These are phyloP conservation scores for Fraxinus pennsylvanica DNA, from an alignment of 257 asterid genomes.

Conservation along the genomic window DNA sequence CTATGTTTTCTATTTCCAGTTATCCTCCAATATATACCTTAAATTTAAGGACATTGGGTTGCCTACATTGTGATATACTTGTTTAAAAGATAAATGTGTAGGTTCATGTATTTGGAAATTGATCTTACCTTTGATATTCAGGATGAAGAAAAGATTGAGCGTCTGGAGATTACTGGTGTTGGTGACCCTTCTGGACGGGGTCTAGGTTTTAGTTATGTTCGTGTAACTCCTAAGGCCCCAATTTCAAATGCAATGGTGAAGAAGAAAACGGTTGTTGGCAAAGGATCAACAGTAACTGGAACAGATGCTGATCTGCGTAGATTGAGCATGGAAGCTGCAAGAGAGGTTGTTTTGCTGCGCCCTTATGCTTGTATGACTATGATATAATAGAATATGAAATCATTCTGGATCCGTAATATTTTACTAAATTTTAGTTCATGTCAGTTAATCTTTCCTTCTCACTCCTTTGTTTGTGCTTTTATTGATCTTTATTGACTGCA, in stretches of 20 bases:
- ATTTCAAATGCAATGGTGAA: conserved; percentile 67
- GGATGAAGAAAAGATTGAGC: conserved; percentile 97
- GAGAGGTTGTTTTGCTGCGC: conserved; percentile 53
- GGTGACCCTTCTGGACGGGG: conserved; percentile 99
- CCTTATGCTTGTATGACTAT: conserved; percentile 11
- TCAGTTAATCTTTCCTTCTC: not conserved
- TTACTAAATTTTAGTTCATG: conserved; percentile 1
- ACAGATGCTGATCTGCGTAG: conserved; percentile 99
- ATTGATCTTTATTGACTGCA: conserved; percentile 5
- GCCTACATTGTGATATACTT: not conserved
- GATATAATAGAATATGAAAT: not conserved
- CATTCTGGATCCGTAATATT: not conserved
- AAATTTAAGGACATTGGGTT: not conserved
- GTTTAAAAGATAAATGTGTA: not conserved
- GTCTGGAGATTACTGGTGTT: conserved; percentile 93
- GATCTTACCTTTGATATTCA: conserved; percentile 36
- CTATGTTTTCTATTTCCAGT: not conserved
- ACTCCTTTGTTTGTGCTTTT: conserved; percentile 2
- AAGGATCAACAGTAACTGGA: conserved; percentile 96
- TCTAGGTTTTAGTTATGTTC: conserved; percentile 96
- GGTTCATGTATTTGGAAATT: conserved; percentile 18
- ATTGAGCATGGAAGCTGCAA: conserved; percentile 99
- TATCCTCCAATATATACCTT: not conserved
- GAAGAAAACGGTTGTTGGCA: conserved; percentile 77
- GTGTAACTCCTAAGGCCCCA: conserved; percentile 87